A percentile compares a stretch with the other conserved stretches of the same genome.
phyloP scores from a whole-genome alignment of 2,329 filamentous ascomycete species.

The Aspergillus sp. region DNA sequence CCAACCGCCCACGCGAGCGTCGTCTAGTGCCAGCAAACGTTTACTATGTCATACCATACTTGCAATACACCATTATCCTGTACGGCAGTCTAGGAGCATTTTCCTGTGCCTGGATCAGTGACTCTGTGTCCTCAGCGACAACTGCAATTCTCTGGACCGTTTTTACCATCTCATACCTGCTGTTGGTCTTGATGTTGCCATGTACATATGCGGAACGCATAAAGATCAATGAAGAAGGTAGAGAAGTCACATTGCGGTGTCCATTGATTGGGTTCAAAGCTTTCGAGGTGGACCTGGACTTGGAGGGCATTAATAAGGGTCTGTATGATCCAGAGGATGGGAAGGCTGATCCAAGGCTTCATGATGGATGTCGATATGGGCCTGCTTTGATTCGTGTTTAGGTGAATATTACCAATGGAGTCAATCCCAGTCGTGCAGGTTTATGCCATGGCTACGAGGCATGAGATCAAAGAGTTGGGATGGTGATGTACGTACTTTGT shows the following conservation, averaged over 20 bases:
- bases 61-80: background rate
- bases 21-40: background rate
- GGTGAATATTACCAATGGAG: background rate
- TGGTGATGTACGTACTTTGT: too few relatives aligned
- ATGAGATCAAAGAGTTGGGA: too few relatives aligned
- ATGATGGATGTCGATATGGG: background rate
- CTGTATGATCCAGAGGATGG: background rate
- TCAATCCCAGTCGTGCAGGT: background rate
- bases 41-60: background rate
- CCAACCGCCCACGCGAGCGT: background rate
- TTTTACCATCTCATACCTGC: background rate
- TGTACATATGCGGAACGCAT: background rate
- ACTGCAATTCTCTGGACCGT: background rate
- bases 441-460: too few relatives aligned
- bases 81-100: background rate
- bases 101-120: background rate
- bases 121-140: background rate
- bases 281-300: background rate
- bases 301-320: background rate
- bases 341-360: background rate
- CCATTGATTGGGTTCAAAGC: background rate
- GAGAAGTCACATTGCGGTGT: background rate
- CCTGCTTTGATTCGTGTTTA: background rate
- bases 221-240: background rate
- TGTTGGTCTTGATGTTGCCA: background rate